phyloP scores from a whole-genome alignment of 164 flowering plant species.

The Stephania cephalantha region DNA sequence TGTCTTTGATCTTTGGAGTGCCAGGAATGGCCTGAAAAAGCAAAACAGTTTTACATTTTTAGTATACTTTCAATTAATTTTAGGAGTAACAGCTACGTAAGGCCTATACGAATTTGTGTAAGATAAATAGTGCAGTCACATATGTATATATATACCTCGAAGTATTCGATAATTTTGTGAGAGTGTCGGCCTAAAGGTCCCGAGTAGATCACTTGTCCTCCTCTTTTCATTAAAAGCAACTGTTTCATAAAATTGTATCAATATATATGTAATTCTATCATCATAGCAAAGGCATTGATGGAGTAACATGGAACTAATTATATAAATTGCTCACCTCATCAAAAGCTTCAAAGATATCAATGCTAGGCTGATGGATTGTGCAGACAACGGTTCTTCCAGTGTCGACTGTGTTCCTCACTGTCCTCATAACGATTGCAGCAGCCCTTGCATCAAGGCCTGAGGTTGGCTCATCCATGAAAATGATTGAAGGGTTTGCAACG shows the following conservation, averaged over 20 bases:
- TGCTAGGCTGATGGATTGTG: conserved; percentile 99
- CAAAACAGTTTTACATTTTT: neutral
- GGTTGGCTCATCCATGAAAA: conserved; percentile 99
- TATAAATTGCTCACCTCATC: conserved; percentile 57
- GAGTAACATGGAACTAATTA: neutral
- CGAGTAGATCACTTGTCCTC: conserved; percentile 85
- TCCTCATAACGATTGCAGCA: conserved; percentile 98
- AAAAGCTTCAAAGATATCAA: conserved; percentile 96
- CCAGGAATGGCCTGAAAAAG: conserved; percentile 62
- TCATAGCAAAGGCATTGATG: neutral
- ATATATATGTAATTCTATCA: neutral
- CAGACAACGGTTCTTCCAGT: conserved; percentile 98
- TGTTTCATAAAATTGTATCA: conserved; percentile 15
- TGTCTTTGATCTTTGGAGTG: conserved; percentile 67
- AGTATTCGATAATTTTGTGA: conserved; percentile 64
- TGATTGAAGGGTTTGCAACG: conserved; percentile 99
- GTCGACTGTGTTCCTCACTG: conserved; percentile 96
- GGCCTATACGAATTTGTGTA: neutral
- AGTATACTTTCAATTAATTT: neutral
- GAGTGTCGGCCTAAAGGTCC: conserved; percentile 85
- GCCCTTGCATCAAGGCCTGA: conserved; percentile 99
- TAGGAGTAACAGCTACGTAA: neutral
- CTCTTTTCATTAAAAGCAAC: conserved; percentile 84
- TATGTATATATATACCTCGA: conserved; percentile 40
- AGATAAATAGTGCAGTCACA: neutral